These are phyloP conservation scores for Rhododendron ferrugineum DNA, from an alignment of 148 eudicot genomes.

Conservation along the genomic window DNA sequence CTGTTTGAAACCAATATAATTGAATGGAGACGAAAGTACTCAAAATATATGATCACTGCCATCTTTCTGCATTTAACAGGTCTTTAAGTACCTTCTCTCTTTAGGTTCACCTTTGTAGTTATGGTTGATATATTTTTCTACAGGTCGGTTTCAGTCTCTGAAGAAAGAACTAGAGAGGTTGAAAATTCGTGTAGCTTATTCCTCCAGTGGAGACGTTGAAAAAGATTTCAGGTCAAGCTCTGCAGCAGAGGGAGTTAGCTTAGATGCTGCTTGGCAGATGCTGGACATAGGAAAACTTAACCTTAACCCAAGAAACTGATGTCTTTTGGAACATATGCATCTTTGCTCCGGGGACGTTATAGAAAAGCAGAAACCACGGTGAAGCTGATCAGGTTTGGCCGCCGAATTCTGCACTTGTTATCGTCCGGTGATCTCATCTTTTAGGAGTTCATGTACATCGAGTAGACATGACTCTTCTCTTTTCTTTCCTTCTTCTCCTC, in stretches of 20 bases:
- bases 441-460: neutral
- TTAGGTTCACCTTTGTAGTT: neutral
- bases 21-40: too few species aligned
- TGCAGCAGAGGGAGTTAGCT: constrained; percentile 14
- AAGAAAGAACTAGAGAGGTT: constrained; percentile 50
- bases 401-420: neutral
- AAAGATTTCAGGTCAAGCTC: constrained; percentile 21
- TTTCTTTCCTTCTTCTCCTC: neutral
- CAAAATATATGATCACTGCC: too few species aligned
- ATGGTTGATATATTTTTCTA: neutral
- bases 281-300: constrained; percentile 51
- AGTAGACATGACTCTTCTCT: neutral
- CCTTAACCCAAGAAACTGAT: constrained; percentile 27
- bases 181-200: constrained; percentile 25
- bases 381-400: neutral
- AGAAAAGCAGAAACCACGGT: neutral
- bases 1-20: too few species aligned
- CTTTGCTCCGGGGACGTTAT: neutral
- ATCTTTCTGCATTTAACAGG: neutral
- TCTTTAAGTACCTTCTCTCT: neutral
- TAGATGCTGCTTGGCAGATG: constrained; percentile 37
- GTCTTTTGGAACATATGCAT: neutral
- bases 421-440: neutral
- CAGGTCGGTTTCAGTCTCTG: constrained; percentile 55
- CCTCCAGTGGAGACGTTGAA: constrained; percentile 12